Base-by-base conservation (phyloP, 306 rosid species). In the Cicer judaicum region DNA sequence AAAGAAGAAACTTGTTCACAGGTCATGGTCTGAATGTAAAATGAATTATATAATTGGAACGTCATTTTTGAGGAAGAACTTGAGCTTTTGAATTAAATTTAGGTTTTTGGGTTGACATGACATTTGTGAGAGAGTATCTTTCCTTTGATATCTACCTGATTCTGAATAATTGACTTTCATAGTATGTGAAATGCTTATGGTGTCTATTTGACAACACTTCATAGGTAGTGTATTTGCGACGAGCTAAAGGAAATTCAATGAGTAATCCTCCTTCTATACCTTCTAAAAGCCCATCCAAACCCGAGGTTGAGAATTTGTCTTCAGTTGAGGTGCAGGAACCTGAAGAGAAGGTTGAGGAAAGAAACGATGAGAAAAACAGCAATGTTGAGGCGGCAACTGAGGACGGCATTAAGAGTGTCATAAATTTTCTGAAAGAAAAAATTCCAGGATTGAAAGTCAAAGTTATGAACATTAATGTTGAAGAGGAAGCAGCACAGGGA, bases 361-460 rank as follows among this genome's bases (percentile, higher is more conserved):
- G 41, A 66, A 79, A 79, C 40, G 91, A 94, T 68, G 93, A 90
- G 82, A 91, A 88, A 81, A 93, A 78, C 72, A 81, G 73, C 63
- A 88, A 82, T 72, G 55, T 84, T 55, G 98, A 94, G 82, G 93
- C 81, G 74, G 93, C 85, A 62, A 85, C 96, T 62, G 98, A 93
- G 92, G 88, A 93, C 82, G 98, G 98, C 39, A 91, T 93, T 82
- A 91, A 87, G 85, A 90, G 91, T 64, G 96, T 94, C 76, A 86
- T 94, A 73, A 90, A 94, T 72, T 94, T 91, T 85, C 89, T 95
- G 14, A 92, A 92, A 87, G 94, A 92, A 64, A 95, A 95, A 84
- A 88, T 95, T 85, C 99, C 99, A 9, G 98, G 99, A 72, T 77
- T 92, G 82, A 95, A 95, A 77, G 82, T 95, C 55, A 95, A 90